Conservation (phyloP, 257 asterid genomes). For the Sherardia arvensis region DNA sequence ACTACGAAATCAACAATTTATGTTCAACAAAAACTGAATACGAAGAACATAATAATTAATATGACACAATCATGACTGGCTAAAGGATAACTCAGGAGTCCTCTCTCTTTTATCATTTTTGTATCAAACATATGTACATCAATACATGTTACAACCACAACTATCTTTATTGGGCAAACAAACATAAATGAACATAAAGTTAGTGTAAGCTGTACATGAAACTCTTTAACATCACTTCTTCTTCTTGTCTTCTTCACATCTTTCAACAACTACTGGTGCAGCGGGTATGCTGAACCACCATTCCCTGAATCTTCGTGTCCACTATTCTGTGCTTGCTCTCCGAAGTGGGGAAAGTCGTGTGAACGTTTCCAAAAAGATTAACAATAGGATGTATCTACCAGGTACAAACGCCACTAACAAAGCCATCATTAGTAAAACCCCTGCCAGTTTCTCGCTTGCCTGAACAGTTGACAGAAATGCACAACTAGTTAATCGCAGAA, state of each 20-base stretch:
- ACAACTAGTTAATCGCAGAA: background rate
- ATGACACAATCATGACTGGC: no score
- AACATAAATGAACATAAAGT: background rate
- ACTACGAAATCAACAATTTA: no score
- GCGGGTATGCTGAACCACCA: conserved; percentile 99
- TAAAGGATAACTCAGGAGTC: background rate
- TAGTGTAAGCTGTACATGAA: background rate
- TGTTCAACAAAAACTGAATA: no score
- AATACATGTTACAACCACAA: conserved; percentile 10
- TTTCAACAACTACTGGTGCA: conserved; percentile 68
- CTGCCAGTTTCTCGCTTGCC: conserved; percentile 74
- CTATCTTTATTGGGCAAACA: background rate
- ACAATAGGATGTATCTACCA: conserved; percentile 29
- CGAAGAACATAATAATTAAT: no score
- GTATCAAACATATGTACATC: conserved; percentile 11
- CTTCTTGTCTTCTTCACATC: conserved; percentile 55
- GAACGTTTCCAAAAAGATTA: conserved; percentile 54
- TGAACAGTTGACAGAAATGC: conserved; percentile 22
- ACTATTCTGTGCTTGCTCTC: conserved; percentile 66
- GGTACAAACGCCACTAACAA: conserved; percentile 58
- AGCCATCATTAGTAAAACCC: conserved; percentile 41
- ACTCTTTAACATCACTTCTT: conserved; percentile 30
- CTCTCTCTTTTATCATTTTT: background rate
- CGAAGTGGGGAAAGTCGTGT: conserved; percentile 70
- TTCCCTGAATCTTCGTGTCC: conserved; percentile 69